phyloP scores from a whole-genome alignment of 768 basidiomycete genomes.

The Candolleomyces aberdarensis region DNA sequence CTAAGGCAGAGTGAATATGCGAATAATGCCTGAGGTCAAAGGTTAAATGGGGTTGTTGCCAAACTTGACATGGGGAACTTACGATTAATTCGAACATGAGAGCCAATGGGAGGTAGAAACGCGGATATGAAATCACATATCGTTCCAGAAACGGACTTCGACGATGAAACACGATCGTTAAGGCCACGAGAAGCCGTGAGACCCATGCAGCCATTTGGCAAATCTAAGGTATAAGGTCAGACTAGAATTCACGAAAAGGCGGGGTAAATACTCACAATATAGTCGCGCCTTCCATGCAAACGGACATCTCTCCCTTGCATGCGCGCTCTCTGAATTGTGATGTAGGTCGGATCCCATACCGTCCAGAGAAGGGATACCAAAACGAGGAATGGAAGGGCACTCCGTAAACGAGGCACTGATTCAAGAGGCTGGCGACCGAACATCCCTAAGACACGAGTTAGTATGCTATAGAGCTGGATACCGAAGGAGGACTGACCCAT shows the following conservation, averaged over 20 bases:
- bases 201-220: slow-evolving; percentile 60
- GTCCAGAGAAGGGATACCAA: slow-evolving; percentile 72
- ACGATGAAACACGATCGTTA: slow-evolving; percentile 37
- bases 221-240: slow-evolving; percentile 34
- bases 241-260: neutral
- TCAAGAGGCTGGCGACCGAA: slow-evolving; percentile 27
- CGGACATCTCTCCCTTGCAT: slow-evolving; percentile 72
- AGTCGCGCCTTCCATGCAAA: slow-evolving; percentile 57
- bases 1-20: slow-evolving; percentile 55
- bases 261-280: slow-evolving; percentile 48
- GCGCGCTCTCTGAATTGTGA: slow-evolving; percentile 52
- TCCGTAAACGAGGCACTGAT: slow-evolving; percentile 26
- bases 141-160: slow-evolving; percentile 36
- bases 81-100: slow-evolving; percentile 57
- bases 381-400: slow-evolving; percentile 47
- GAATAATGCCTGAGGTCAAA: slow-evolving; percentile 41
- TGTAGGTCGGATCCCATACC: slow-evolving; percentile 85
- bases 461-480: neutral
- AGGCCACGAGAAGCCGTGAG: slow-evolving; percentile 45
- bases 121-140: slow-evolving; percentile 29
- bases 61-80: slow-evolving; percentile 21
- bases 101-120: slow-evolving; percentile 45
- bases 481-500: slow-evolving; percentile 38
- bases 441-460: slow-evolving; percentile 23
- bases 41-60: slow-evolving; percentile 1